A percentile compares a stretch with the other conserved stretches of the same genome.
These are phyloP conservation scores for Huntiella bhutanensis DNA, from an alignment of 2,329 filamentous ascomycete species.

Conservation along the genomic window DNA sequence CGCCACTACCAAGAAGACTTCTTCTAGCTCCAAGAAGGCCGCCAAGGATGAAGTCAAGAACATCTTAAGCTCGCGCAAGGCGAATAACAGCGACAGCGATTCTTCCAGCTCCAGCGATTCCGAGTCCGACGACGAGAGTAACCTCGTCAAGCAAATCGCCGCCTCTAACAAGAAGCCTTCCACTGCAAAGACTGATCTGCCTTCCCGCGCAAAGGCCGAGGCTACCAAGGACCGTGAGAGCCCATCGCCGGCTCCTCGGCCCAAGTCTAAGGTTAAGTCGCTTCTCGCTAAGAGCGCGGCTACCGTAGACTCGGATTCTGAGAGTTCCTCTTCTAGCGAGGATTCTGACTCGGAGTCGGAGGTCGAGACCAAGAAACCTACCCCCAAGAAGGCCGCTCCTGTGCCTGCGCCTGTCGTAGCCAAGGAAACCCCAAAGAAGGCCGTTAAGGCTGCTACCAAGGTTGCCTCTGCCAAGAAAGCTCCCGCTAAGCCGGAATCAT, in stretches of 20 bases:
- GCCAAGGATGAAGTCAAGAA: slow-evolving; percentile 13
- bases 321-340: background rate
- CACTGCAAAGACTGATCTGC: slow-evolving; percentile 11
- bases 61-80: slow-evolving; percentile 12
- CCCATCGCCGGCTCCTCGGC: background rate
- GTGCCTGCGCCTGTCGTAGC: slow-evolving; percentile 12
- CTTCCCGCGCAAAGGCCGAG: slow-evolving; percentile 5
- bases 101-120: slow-evolving; percentile 17
- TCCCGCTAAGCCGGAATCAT: slow-evolving; percentile 11
- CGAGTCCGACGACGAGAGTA: slow-evolving; percentile 14
- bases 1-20: slow-evolving; percentile 6
- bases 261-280: slow-evolving; percentile 6
- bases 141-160: slow-evolving; percentile 11
- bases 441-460: slow-evolving; percentile 4
- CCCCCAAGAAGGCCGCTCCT: slow-evolving; percentile 1
- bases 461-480: slow-evolving; percentile 12
- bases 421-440: slow-evolving; percentile 9
- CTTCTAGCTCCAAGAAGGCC: slow-evolving; percentile 10
- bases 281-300: slow-evolving; percentile 3
- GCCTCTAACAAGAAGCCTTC: slow-evolving; percentile 11
- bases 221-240: slow-evolving; percentile 5
- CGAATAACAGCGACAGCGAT: slow-evolving; percentile 12
- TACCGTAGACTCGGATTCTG: slow-evolving; percentile 4
- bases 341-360: slow-evolving; percentile 15
- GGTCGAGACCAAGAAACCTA: slow-evolving; percentile 15